Evolutionary conservation across 768 basidiomycete species (phyloP).

Genomic region (Jaapia argillacea): DNA sequence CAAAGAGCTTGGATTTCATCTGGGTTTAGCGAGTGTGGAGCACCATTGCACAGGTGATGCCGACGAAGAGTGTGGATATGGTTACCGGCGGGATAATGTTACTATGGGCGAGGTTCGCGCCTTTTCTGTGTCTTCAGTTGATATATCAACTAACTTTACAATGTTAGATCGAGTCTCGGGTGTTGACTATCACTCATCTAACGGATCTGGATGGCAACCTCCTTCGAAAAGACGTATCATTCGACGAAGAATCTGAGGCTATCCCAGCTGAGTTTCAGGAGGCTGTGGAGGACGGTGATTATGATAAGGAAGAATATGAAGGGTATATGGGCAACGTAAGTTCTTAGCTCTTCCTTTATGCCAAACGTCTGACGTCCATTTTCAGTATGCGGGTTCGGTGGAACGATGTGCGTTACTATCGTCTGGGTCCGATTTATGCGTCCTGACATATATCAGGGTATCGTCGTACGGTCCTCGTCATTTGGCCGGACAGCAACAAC

Average conservation of each 20-base stretch:
- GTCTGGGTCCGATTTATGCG: background rate
- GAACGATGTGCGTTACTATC: conserved; percentile 11
- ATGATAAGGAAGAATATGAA: conserved; percentile 17
- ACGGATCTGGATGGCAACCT: conserved; percentile 11
- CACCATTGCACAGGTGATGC: conserved; percentile 14
- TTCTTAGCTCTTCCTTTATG: background rate
- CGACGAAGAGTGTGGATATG: conserved; percentile 2
- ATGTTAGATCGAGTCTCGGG: conserved; percentile 3
- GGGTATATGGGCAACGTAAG: conserved; percentile 20
- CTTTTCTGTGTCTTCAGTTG: too few relatives aligned
- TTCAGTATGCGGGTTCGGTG: conserved; percentile 12
- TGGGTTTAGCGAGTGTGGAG: conserved; percentile 27
- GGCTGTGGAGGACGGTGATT: conserved; percentile 5
- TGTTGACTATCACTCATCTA: conserved; percentile 7
- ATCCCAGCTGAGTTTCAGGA: conserved; percentile 11
- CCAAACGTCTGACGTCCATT: background rate
- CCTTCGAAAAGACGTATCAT: conserved; percentile 1
- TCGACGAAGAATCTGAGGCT: conserved; percentile 8
- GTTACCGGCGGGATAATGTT: conserved; percentile 3
- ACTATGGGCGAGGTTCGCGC: conserved; percentile 12
- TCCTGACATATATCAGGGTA: conserved; percentile 9
- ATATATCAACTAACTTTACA: too few relatives aligned
- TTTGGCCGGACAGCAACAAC: conserved; percentile 13
- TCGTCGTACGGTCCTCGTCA: conserved; percentile 15
- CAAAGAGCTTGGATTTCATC: conserved; percentile 21